Conservation (phyloP, 306 rosid genomes). For the Adenanthera pavonina region DNA sequence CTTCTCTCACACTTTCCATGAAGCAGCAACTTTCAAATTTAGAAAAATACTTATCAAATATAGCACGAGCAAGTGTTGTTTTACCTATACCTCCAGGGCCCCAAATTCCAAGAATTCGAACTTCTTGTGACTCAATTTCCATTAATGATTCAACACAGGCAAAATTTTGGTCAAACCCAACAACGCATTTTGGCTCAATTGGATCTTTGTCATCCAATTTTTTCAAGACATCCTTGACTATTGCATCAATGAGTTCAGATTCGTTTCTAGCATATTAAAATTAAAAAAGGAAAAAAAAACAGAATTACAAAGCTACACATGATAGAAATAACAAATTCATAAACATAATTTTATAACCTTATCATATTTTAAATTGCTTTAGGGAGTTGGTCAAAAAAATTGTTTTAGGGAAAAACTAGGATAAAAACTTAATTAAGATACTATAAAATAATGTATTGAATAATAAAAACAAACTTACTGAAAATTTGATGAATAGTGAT, state of each 20-base stretch:
- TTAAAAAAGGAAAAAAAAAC: background rate
- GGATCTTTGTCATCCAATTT: background rate
- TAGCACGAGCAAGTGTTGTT: background rate
- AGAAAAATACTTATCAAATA: background rate
- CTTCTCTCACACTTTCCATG: slow-evolving; percentile 18
- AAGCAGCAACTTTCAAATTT: slow-evolving; percentile 22
- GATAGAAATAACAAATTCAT: background rate
- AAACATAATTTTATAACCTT: background rate
- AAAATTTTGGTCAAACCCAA: background rate
- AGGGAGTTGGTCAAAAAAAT: too few species aligned
- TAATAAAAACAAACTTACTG: background rate
- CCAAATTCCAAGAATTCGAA: slow-evolving; percentile 40
- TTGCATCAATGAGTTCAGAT: slow-evolving; percentile 12
- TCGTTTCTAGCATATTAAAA: background rate
- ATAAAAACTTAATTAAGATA: background rate
- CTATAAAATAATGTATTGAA: background rate
- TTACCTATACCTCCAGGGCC: slow-evolving; percentile 14
- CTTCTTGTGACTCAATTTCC: background rate
- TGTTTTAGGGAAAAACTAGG: too few species aligned
- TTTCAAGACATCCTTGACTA: background rate
- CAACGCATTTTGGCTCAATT: background rate
- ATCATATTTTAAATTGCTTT: background rate
- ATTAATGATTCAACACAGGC: background rate
- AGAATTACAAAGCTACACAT: background rate
- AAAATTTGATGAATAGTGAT: background rate